A percentile compares a stretch with the other conserved stretches of the same genome.
Evolutionary conservation across 2,329 filamentous ascomycete genomes (phyloP).

Genomic region (Coniella vitis): DNA sequence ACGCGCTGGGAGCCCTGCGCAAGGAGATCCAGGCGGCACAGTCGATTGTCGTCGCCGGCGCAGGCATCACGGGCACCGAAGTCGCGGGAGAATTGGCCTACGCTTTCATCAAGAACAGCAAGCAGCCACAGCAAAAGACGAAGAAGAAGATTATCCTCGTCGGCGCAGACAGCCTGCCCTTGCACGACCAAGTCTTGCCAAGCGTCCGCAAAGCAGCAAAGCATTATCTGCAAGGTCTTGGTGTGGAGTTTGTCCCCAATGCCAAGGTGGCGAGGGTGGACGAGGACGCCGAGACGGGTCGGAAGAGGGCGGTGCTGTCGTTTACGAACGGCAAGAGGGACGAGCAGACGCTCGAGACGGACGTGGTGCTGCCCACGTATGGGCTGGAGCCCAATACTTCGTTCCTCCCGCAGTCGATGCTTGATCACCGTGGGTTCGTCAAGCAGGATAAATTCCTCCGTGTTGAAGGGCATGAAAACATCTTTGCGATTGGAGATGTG

Average conservation of each 20-base stretch:
- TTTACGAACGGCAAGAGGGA: slow-evolving; percentile 12
- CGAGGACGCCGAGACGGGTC: slow-evolving; percentile 24
- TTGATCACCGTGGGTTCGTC: slow-evolving; percentile 22
- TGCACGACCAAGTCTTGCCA: slow-evolving; percentile 26
- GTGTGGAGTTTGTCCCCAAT: slow-evolving; percentile 6
- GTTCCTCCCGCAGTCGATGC: slow-evolving; percentile 22
- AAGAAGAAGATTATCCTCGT: slow-evolving; percentile 42
- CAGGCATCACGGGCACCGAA: slow-evolving; percentile 44
- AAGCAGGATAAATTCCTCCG: slow-evolving; percentile 20
- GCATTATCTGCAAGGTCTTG: slow-evolving; percentile 33
- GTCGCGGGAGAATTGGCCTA: slow-evolving; percentile 44
- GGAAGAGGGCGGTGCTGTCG: slow-evolving; percentile 13
- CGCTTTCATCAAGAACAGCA: slow-evolving; percentile 31
- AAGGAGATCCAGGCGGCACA: slow-evolving; percentile 34
- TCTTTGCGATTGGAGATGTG: slow-evolving; percentile 26
- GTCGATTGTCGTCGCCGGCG: slow-evolving; percentile 45
- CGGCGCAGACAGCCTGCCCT: slow-evolving; percentile 31
- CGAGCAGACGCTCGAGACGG: slow-evolving; percentile 30
- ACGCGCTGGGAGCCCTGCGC: slow-evolving; percentile 30
- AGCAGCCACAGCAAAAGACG: slow-evolving; percentile 22
- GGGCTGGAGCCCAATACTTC: slow-evolving; percentile 38
- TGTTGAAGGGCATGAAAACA: slow-evolving; percentile 22
- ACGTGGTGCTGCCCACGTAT: slow-evolving; percentile 41
- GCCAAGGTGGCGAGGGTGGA: slow-evolving; percentile 23
- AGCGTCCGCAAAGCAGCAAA: slow-evolving; percentile 32